A percentile compares a stretch with the other conserved stretches of the same genome.
Conservation (phyloP, 495 filamentous ascomycete genomes). For the Haplographium delicatum region DNA sequence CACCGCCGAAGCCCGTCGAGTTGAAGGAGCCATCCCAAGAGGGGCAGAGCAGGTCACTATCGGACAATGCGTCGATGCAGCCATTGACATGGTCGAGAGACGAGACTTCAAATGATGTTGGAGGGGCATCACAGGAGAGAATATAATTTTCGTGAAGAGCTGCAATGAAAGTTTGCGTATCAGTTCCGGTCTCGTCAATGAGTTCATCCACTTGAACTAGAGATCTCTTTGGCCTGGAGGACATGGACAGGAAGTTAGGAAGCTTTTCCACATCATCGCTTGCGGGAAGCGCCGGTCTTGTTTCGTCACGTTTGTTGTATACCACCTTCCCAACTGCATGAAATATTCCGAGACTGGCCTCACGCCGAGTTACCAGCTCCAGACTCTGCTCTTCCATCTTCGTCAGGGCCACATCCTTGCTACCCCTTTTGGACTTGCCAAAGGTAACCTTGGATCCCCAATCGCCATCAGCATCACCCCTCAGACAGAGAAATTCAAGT, state of each 20-base stretch:
- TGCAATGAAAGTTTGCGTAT: slow-evolving; percentile 82
- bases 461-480: slow-evolving; percentile 57
- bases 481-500: slow-evolving; percentile 83
- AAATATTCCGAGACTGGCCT: slow-evolving; percentile 85
- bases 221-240: slow-evolving; percentile 58
- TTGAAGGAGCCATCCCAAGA: slow-evolving; percentile 51
- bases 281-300: slow-evolving; percentile 25
- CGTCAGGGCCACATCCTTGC: slow-evolving; percentile 54
- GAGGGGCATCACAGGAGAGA: slow-evolving; percentile 66
- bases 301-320: slow-evolving; percentile 77
- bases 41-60: slow-evolving; percentile 74
- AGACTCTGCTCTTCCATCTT: slow-evolving; percentile 67
- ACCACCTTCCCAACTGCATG: slow-evolving; percentile 94
- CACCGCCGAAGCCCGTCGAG: slow-evolving; percentile 36
- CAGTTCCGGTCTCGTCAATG: slow-evolving; percentile 84
- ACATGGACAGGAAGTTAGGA: slow-evolving; percentile 58
- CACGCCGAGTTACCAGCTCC: slow-evolving; percentile 72
- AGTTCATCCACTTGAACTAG: slow-evolving; percentile 69
- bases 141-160: slow-evolving; percentile 93
- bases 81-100: slow-evolving; percentile 62
- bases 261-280: slow-evolving; percentile 37
- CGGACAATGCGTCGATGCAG: slow-evolving; percentile 81
- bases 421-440: slow-evolving; percentile 50
- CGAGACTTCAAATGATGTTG: slow-evolving; percentile 37
- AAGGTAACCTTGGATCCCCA: slow-evolving; percentile 65